Evolutionary conservation across 805 yeast species (phyloP).

Genomic region (Saccharomyces paradoxus): DNA sequence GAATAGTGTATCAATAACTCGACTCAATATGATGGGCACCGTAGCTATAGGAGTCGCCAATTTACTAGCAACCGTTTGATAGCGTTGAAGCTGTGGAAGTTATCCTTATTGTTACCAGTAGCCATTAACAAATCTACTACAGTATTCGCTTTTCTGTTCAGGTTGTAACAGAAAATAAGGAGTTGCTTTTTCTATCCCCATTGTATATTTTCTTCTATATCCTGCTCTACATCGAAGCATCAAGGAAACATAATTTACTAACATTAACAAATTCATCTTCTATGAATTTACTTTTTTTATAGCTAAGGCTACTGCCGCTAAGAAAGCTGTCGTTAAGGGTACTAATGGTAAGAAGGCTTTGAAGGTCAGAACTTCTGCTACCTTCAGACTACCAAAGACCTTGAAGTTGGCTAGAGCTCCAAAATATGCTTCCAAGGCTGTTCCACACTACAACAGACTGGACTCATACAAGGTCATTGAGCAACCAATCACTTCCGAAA

Average conservation of each 20-base stretch:
- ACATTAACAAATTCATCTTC: constrained; percentile 5
- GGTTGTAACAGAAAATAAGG: background rate
- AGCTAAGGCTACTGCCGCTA: constrained; percentile 91
- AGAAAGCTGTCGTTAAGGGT: constrained; percentile 98
- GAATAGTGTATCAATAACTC: background rate
- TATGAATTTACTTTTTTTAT: constrained; percentile 9
- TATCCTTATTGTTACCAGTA: no score
- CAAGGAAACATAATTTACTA: constrained; percentile 8
- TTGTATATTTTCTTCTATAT: background rate
- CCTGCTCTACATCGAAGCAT: background rate
- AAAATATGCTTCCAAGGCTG: constrained; percentile 90
- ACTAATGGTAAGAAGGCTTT: constrained; percentile 81
- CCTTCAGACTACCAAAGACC: constrained; percentile 97
- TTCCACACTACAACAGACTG: constrained; percentile 94
- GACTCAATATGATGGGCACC: background rate
- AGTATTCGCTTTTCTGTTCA: background rate
- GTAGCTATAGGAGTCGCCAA: background rate
- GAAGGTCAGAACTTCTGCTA: constrained; percentile 90
- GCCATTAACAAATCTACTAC: no score
- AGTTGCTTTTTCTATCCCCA: background rate
- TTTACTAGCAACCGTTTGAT: background rate
- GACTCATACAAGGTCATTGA: constrained; percentile 92
- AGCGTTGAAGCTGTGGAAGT: background rate
- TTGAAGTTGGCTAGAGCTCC: constrained; percentile 89
- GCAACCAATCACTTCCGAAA: constrained; percentile 94